phyloP scores from a whole-genome alignment of 2,329 filamentous ascomycete species.

The Sporothrix humicola region DNA sequence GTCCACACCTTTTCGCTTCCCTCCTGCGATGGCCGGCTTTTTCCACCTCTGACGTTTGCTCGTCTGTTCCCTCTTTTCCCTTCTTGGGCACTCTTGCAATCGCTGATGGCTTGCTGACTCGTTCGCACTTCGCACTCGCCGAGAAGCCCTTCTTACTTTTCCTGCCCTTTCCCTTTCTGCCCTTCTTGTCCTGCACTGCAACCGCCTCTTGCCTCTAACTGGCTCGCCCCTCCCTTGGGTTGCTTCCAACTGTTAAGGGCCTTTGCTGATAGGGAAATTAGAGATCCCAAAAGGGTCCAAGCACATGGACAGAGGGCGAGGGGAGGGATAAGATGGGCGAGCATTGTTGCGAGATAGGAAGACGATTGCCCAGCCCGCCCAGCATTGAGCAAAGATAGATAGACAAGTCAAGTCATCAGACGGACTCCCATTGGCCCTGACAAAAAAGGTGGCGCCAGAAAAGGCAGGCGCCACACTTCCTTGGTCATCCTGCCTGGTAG shows the following conservation, averaged over 20 bases:
- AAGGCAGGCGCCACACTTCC: constrained; percentile 18
- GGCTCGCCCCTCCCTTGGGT: not conserved
- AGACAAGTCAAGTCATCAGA: not conserved
- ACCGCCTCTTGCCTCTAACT: too few species aligned
- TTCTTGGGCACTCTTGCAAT: not conserved
- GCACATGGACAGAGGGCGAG: not conserved
- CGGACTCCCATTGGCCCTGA: too few species aligned
- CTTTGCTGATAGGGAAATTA: not conserved
- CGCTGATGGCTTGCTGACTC: not conserved
- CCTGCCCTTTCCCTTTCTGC: not conserved
- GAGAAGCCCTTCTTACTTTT: not conserved
- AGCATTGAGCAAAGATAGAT: too few species aligned
- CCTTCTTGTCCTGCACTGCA: too few species aligned
- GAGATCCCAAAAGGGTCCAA: not conserved
- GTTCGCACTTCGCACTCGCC: not conserved
- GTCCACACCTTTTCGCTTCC: not conserved
- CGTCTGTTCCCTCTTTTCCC: too few species aligned
- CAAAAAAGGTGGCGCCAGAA: constrained; percentile 19
- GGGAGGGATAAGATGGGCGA: not conserved
- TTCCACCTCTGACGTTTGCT: not conserved
- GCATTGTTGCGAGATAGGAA: not conserved
- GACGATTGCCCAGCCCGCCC: too few species aligned
- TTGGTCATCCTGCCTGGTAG: not conserved
- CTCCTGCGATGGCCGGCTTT: not conserved
- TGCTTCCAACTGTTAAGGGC: too few species aligned